A percentile compares a stretch with the other conserved stretches of the same genome.
Conservation (phyloP, 371 early-diverging fungal genomes). For the Mucor piriformis region DNA sequence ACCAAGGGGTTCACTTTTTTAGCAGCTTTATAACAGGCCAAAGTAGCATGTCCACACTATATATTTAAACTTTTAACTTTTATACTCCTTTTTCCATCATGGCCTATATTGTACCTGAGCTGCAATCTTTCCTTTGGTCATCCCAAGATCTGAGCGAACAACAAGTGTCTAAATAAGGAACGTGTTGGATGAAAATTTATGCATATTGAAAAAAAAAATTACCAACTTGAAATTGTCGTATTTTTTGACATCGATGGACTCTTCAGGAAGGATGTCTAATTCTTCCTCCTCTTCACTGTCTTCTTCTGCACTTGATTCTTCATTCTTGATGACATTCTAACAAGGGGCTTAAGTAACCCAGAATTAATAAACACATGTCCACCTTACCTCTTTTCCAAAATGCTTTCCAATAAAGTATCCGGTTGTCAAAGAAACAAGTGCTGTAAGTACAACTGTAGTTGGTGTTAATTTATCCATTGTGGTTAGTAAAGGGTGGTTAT, state of each 20-base stretch:
- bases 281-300: constrained; percentile 41
- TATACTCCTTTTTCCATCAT: neutral
- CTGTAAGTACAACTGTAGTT: constrained; percentile 12
- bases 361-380: neutral
- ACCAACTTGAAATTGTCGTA: constrained; percentile 58
- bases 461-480: neutral
- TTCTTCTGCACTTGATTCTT: constrained; percentile 1
- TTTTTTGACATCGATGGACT: constrained; percentile 30
- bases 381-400: constrained; percentile 4
- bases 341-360: neutral
- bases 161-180: constrained; percentile 64
- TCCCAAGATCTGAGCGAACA: constrained; percentile 88
- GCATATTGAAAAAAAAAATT: neutral
- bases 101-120: constrained; percentile 73
- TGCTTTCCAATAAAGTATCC: constrained; percentile 35
- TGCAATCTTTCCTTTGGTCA: constrained; percentile 96
- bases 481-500: no score
- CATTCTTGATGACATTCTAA: neutral
- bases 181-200: neutral
- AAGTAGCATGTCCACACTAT: constrained; percentile 91
- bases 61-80: neutral
- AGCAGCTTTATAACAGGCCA: constrained; percentile 82
- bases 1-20: constrained; percentile 58
- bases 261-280: constrained; percentile 38
- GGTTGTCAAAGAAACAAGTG: constrained; percentile 28